Evolutionary conservation across 1,139 yeast species (phyloP).

Genomic region (Debaryomyces udenii): DNA sequence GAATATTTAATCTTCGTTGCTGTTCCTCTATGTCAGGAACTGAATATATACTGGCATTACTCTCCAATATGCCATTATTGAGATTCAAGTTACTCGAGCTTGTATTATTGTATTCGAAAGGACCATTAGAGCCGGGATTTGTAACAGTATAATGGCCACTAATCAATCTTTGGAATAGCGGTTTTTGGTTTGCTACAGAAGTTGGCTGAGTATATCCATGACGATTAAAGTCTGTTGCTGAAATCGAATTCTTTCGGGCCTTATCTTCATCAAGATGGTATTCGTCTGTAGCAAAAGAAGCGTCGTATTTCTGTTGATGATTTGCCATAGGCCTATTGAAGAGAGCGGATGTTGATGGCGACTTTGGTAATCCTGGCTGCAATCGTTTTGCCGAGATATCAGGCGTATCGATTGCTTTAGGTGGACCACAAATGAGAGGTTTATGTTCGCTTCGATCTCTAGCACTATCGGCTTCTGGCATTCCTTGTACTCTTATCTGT

Average conservation of each 20-base stretch:
- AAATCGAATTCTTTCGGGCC: constrained; percentile 5
- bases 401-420: constrained; percentile 2
- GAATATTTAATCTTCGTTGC: constrained; percentile 25
- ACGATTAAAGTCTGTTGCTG: constrained; percentile 6
- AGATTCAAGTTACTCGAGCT: constrained; percentile 13
- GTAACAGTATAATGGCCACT: constrained; percentile 36
- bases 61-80: constrained; percentile 16
- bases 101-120: constrained; percentile 17
- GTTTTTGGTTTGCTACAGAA: constrained; percentile 16
- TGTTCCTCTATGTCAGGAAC: constrained; percentile 25
- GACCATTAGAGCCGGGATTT: constrained; percentile 27
- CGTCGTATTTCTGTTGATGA: background rate
- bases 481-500: too few relatives aligned
- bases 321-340: constrained; percentile 1
- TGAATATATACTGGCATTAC: constrained; percentile 22
- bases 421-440: background rate
- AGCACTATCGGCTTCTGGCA: too few relatives aligned
- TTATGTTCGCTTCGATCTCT: constrained; percentile 1
- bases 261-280: background rate
- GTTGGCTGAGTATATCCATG: constrained; percentile 1
- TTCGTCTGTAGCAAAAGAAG: background rate
- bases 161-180: constrained; percentile 32
- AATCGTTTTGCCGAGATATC: background rate
- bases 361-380: background rate
- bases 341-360: constrained; percentile 8